phyloP scores from a whole-genome alignment of 2,329 filamentous ascomycete species.

The Didymellaceae sp. region DNA sequence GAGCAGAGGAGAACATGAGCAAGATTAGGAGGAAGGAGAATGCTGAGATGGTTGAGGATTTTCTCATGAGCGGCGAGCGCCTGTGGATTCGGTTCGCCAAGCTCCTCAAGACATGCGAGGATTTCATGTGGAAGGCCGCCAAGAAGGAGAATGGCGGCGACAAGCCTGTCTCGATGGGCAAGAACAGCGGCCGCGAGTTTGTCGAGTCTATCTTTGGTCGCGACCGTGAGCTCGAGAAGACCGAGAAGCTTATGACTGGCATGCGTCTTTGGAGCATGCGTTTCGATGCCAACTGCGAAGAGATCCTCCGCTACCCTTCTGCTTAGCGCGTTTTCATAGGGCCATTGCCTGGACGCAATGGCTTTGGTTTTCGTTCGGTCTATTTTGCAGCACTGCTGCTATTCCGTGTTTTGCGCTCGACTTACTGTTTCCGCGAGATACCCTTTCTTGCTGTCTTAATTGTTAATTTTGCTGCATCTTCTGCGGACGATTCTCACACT shows the following conservation, averaged over 20 bases:
- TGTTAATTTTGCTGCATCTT: slow-evolving; percentile 46
- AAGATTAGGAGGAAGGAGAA: slow-evolving; percentile 76
- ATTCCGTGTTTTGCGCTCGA: slow-evolving; percentile 29
- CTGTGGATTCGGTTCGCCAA: slow-evolving; percentile 84
- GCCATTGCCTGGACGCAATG: slow-evolving; percentile 30
- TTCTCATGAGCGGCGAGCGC: slow-evolving; percentile 86
- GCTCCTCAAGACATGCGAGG: slow-evolving; percentile 88
- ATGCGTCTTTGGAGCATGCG: slow-evolving; percentile 89
- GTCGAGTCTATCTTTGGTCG: slow-evolving; percentile 94
- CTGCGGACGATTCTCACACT: slow-evolving; percentile 40
- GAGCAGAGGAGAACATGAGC: slow-evolving; percentile 77
- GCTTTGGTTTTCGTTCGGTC: slow-evolving; percentile 36
- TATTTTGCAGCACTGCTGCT: slow-evolving; percentile 12
- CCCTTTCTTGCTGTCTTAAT: slow-evolving; percentile 47
- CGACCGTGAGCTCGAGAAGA: slow-evolving; percentile 86
- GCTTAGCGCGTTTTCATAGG: slow-evolving; percentile 33
- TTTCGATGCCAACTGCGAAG: slow-evolving; percentile 95
- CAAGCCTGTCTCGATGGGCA: slow-evolving; percentile 74
- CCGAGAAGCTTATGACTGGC: slow-evolving; percentile 89
- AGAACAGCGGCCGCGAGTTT: slow-evolving; percentile 92
- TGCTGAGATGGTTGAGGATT: slow-evolving; percentile 84
- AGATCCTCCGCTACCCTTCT: slow-evolving; percentile 70
- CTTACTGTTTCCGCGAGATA: slow-evolving; percentile 49
- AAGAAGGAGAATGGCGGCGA: slow-evolving; percentile 69
- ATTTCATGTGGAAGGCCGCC: slow-evolving; percentile 90